Base-by-base conservation (phyloP, 768 basidiomycete genomes). In the Vararia minispora region DNA sequence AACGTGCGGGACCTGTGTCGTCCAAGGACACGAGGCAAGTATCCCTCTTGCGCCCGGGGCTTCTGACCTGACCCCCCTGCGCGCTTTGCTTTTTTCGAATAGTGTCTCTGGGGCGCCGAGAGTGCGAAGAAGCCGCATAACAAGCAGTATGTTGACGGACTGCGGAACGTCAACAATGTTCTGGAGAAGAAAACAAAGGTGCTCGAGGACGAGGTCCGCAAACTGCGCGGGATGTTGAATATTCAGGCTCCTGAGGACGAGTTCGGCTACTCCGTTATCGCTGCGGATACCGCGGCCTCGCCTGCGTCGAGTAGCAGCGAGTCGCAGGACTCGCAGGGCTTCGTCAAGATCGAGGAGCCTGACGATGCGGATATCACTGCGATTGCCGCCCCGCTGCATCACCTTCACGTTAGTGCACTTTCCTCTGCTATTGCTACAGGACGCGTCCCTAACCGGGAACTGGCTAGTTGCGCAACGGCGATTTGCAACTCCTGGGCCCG, bases 81-180 rank as follows among this genome's bases (percentile, higher is more conserved):
- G 17, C 26, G 10, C 21, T 22, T 14, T 26, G 3, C 28, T 36
- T 24, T 4, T 13, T 17, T n/a, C 42, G 4, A 5, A 12, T 33
- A 59, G 58, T 59, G 58, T 31, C 48, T 55, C 5, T 59, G 58
- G 58, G 58, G 55, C 16, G 50, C 55, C 22, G 57, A 59, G 37
- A 58, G 52, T 4, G 56, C 57, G 9, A 58, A 59, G 46, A 53
- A 52, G 32, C 56, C 57, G 5, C 50, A 48, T 18, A 58, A 55
- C 6, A 56, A 57, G 33, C 57, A 57, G 38, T 56, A 58, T 43
- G 58, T 59, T 32, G 57, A 59, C 29, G 53, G 53, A 3, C 44
- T 58, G 21, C 51, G 48, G 26, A 54, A 51, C 37, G 48, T 49
- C 41, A 55, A 55, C 34, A 45, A 48, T 20, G 45, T 46, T 6